A percentile compares a stretch with the other conserved stretches of the same genome.
phyloP scores from a whole-genome alignment of 164 flowering plant genomes.

The Echeveria elegans region DNA sequence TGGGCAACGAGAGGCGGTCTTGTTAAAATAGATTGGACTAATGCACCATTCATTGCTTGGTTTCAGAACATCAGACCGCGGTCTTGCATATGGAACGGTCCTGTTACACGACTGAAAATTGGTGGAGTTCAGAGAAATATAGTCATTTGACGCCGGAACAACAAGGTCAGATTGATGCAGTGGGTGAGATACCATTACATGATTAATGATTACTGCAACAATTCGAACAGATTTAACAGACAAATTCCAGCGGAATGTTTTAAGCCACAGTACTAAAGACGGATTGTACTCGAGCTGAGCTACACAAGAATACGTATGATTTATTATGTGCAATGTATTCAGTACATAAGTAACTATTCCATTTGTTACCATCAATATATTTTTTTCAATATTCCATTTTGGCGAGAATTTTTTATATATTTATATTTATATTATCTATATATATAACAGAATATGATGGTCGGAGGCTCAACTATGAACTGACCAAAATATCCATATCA shows the following conservation, averaged over 20 bases:
- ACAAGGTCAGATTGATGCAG: slow-evolving; percentile 38
- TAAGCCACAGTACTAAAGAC: slow-evolving; percentile 21
- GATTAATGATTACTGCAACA: slow-evolving; percentile 75
- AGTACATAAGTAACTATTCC: too few relatives aligned
- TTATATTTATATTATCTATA: too few relatives aligned
- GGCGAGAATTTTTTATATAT: too few relatives aligned
- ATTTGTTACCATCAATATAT: neutral
- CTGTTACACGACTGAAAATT: slow-evolving; percentile 36
- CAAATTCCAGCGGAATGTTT: slow-evolving; percentile 54
- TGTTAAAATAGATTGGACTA: slow-evolving; percentile 50
- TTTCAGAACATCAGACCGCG: slow-evolving; percentile 33
- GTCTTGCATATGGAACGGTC: slow-evolving; percentile 57
- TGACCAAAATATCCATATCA: too few relatives aligned
- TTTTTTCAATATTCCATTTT: too few relatives aligned
- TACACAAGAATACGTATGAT: too few relatives aligned
- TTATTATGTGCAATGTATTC: too few relatives aligned
- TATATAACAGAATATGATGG: too few relatives aligned
- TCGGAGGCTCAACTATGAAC: too few relatives aligned
- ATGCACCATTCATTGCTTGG: slow-evolving; percentile 54
- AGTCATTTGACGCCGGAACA: slow-evolving; percentile 29
- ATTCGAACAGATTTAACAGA: slow-evolving; percentile 39
- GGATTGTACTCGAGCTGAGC: too few relatives aligned
- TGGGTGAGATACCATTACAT: slow-evolving; percentile 52
- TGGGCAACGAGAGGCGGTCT: slow-evolving; percentile 82
- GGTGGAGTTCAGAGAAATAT: slow-evolving; percentile 49